Evolutionary conservation across 495 filamentous ascomycete species (phyloP).

Genomic region (Talaromyces stipitatus): DNA sequence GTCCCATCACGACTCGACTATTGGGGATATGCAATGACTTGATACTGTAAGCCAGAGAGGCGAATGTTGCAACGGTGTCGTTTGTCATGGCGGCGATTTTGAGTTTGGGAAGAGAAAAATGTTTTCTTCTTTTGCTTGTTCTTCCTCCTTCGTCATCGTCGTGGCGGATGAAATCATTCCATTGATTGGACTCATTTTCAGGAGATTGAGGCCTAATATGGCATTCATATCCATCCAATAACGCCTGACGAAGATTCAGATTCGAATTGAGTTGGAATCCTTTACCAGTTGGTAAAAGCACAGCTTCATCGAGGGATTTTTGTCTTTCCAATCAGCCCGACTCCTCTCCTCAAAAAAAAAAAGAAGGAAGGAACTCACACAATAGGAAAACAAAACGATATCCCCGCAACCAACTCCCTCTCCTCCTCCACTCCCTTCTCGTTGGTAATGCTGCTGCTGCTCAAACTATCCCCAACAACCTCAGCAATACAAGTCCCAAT

Average conservation of each 20-base stretch:
- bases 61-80: slow-evolving; percentile 66
- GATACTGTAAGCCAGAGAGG: slow-evolving; percentile 58
- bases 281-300: slow-evolving; percentile 72
- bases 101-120: slow-evolving; percentile 48
- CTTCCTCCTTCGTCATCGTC: slow-evolving; percentile 11
- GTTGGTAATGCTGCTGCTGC: slow-evolving; percentile 12
- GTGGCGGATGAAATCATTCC: neutral
- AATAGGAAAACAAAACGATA: slow-evolving; percentile 78
- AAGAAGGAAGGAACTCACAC: slow-evolving; percentile 36
- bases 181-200: slow-evolving; percentile 3
- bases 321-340: slow-evolving; percentile 40
- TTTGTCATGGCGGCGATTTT: slow-evolving; percentile 65
- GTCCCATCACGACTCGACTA: slow-evolving; percentile 62
- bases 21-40: slow-evolving; percentile 38
- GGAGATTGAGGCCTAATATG: slow-evolving; percentile 26
- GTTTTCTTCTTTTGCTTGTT: slow-evolving; percentile 21
- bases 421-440: slow-evolving; percentile 7
- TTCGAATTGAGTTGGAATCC: slow-evolving; percentile 64
- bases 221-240: slow-evolving; percentile 56
- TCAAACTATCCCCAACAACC: slow-evolving; percentile 46
- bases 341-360: neutral
- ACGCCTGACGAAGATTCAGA: slow-evolving; percentile 58
- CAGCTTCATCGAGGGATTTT: slow-evolving; percentile 58
- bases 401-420: slow-evolving; percentile 54
- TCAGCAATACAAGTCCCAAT: slow-evolving; percentile 64